Evolutionary conservation across 305 asterid genomes (phyloP).

Genomic region (Solanum hybrid): DNA sequence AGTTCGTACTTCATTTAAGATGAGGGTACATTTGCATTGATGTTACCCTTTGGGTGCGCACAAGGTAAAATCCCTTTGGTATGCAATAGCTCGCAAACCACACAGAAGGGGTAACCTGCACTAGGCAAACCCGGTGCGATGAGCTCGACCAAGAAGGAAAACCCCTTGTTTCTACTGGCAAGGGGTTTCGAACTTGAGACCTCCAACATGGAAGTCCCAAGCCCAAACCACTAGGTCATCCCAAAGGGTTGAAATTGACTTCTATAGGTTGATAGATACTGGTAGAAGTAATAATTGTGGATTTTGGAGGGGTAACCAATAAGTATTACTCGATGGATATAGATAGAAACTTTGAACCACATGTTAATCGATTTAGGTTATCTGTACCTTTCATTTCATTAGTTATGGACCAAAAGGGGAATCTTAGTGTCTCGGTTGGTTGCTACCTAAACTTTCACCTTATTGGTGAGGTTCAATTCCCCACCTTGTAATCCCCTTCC

Average conservation of each 20-base stretch:
- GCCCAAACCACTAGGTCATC: too few relatives aligned
- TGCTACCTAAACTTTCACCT: neutral
- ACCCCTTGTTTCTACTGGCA: too few relatives aligned
- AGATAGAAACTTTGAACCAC: neutral
- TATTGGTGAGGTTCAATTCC: neutral
- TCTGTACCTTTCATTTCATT: neutral
- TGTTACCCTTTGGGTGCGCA: neutral
- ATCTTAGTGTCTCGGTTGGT: neutral
- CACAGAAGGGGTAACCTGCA: neutral
- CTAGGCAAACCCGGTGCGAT: too few relatives aligned
- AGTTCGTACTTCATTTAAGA: neutral
- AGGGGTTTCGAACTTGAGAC: too few relatives aligned
- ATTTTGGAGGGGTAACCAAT: too few relatives aligned
- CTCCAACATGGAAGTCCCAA: too few relatives aligned
- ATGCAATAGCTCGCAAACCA: neutral
- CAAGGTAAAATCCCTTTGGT: neutral
- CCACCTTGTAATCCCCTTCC: neutral
- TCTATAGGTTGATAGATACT: too few relatives aligned
- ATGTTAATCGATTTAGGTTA: neutral
- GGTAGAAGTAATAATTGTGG: too few relatives aligned
- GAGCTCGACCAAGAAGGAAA: too few relatives aligned
- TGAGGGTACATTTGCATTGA: neutral
- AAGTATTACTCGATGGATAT: too few relatives aligned
- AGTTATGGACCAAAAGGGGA: neutral
- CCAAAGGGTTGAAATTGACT: too few relatives aligned